Conservation (phyloP, 1,284 basidiomycete species). For the Trichosporon sp. region DNA sequence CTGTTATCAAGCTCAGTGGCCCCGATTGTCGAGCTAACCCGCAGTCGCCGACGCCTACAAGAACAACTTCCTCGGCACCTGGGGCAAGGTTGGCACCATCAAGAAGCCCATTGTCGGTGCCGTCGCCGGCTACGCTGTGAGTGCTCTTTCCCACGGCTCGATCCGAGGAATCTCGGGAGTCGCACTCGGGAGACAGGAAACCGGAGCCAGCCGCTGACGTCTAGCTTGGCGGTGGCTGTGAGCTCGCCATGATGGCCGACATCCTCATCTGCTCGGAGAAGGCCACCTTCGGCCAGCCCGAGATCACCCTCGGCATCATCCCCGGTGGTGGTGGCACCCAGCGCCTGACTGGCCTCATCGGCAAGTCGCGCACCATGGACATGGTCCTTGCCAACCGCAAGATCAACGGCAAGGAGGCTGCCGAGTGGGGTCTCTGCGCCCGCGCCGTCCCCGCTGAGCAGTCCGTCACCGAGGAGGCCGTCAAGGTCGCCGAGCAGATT, state of each 20-base stretch:
- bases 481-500: conserved; percentile 75
- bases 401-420: conserved; percentile 77
- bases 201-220: not conserved
- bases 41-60: conserved; percentile 80
- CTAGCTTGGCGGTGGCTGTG: conserved; percentile 90
- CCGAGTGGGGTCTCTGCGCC: conserved; percentile 77
- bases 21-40: conserved; percentile 3
- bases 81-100: conserved; percentile 70
- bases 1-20: not conserved
- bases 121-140: conserved; percentile 88
- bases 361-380: conserved; percentile 95
- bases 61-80: conserved; percentile 81
- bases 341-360: conserved; percentile 73
- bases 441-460: conserved; percentile 73
- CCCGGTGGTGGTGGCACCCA: conserved; percentile 60
- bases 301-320: conserved; percentile 95
- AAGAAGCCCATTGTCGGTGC: conserved; percentile 94
- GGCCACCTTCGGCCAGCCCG: conserved; percentile 93
- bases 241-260: conserved; percentile 91
- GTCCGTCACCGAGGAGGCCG: conserved; percentile 81
- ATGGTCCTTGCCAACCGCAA: conserved; percentile 82
- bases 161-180: not conserved
- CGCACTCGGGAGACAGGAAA: not conserved
- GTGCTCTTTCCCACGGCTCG: conserved; percentile 33
- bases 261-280: conserved; percentile 92